Conservation (phyloP, 345 rosid species). For the Firmiana major region DNA sequence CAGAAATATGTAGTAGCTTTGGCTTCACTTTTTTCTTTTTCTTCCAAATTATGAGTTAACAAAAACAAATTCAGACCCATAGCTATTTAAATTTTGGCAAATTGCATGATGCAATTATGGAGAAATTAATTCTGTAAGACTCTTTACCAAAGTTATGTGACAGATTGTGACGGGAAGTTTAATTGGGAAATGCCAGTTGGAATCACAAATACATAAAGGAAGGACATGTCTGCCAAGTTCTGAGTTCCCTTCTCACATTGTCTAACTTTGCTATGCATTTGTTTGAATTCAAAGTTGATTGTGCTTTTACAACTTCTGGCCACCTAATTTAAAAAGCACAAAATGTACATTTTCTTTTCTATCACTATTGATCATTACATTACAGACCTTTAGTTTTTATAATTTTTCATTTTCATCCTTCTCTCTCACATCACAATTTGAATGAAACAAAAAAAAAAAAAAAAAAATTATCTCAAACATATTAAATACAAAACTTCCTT, state of each 20-base stretch:
- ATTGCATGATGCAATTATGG: background rate
- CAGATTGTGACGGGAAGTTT: background rate
- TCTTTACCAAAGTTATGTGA: no score
- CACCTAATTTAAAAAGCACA: background rate
- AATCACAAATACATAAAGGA: background rate
- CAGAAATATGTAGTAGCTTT: background rate
- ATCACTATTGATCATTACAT: no score
- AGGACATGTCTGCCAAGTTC: background rate
- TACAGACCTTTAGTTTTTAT: background rate
- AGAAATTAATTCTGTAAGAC: background rate
- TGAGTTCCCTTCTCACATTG: background rate
- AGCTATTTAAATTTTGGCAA: background rate
- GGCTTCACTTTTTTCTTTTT: background rate
- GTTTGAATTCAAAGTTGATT: conserved; percentile 9
- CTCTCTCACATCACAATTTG: no score
- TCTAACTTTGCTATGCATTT: background rate
- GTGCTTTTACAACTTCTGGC: background rate
- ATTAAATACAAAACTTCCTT: no score
- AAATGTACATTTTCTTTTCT: background rate
- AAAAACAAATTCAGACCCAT: background rate
- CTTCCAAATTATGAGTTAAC: no score
- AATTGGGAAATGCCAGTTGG: conserved; percentile 6
- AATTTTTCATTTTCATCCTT: background rate
- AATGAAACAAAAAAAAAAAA: no score
- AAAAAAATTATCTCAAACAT: no score